These are phyloP conservation scores for Passalora sequoiae DNA, from an alignment of 2,329 filamentous ascomycete species.

Conservation along the genomic window DNA sequence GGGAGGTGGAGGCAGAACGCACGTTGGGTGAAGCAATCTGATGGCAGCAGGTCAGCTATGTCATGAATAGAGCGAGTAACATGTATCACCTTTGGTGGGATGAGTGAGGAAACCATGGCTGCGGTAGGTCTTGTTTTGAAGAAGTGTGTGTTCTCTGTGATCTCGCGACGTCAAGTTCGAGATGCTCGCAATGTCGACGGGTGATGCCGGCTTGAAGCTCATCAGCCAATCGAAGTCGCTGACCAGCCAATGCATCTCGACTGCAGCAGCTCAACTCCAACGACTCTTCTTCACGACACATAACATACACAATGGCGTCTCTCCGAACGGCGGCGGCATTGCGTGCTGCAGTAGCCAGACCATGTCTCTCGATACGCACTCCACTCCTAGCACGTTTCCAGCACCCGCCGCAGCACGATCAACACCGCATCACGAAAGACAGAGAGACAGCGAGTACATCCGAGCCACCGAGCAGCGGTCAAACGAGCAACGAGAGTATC, in stretches of 20 bases:
- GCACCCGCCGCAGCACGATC: constrained; percentile 5
- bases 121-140: constrained; percentile 20
- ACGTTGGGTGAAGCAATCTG: constrained; percentile 81
- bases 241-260: constrained; percentile 7
- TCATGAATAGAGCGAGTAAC: not conserved
- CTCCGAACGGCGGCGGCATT: constrained; percentile 37
- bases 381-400: constrained; percentile 22
- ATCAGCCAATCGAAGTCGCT: constrained; percentile 6
- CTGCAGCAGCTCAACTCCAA: constrained; percentile 2
- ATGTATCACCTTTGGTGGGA: constrained; percentile 85
- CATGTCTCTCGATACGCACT: constrained; percentile 22
- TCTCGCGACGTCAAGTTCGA: constrained; percentile 10
- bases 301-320: constrained; percentile 18
- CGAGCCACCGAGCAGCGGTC: constrained; percentile 11
- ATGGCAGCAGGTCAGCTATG: constrained; percentile 32
- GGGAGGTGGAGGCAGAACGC: constrained; percentile 41
- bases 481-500: constrained; percentile 27
- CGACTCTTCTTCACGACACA: not conserved
- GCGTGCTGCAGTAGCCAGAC: constrained; percentile 32
- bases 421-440: constrained; percentile 12
- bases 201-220: not conserved
- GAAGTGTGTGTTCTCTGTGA: constrained; percentile 12
- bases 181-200: constrained; percentile 9
- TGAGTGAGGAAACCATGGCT: constrained; percentile 71
- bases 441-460: constrained; percentile 14